phyloP scores from a whole-genome alignment of 768 basidiomycete genomes.

The Cubamyces sp. region DNA sequence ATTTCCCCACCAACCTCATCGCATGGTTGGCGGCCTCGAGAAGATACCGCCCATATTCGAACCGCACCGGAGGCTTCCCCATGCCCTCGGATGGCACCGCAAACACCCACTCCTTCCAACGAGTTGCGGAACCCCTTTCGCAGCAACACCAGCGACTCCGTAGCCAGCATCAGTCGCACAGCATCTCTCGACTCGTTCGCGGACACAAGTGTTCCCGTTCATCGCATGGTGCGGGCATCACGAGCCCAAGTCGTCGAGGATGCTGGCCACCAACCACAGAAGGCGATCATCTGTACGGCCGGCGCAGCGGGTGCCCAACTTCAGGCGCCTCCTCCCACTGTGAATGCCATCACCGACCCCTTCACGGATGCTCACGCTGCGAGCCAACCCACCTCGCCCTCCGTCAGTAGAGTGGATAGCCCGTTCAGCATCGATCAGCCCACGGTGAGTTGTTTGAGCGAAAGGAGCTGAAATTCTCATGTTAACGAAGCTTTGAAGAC shows the following conservation, averaged over 20 bases:
- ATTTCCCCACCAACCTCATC: no score
- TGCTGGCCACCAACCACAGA: not conserved
- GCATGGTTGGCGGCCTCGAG: no score
- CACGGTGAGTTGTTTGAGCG: not conserved
- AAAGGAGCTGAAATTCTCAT: not conserved
- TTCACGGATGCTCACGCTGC: slow-evolving; percentile 9
- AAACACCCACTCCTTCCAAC: not conserved
- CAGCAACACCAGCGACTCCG: slow-evolving; percentile 10
- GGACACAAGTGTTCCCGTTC: slow-evolving; percentile 5
- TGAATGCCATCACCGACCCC: not conserved
- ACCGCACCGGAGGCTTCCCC: not conserved
- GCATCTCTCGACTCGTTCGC: slow-evolving; percentile 9
- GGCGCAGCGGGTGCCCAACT: not conserved
- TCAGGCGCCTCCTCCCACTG: not conserved
- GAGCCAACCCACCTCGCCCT: not conserved
- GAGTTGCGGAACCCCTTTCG: slow-evolving; percentile 21
- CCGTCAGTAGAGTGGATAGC: not conserved
- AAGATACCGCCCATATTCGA: not conserved
- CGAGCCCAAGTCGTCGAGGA: not conserved
- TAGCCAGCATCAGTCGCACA: not conserved
- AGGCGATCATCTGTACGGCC: slow-evolving; percentile 14
- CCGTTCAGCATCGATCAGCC: not conserved
- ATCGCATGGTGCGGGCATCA: slow-evolving; percentile 13
- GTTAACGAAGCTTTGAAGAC: not conserved
- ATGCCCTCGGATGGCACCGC: slow-evolving; percentile 2